Percentiles rank a stretch among this genome's conserved stretches.
These are phyloP conservation scores for Theileria sp. DNA, from an alignment of 169 alveolate genomes.

Conservation along the genomic window DNA sequence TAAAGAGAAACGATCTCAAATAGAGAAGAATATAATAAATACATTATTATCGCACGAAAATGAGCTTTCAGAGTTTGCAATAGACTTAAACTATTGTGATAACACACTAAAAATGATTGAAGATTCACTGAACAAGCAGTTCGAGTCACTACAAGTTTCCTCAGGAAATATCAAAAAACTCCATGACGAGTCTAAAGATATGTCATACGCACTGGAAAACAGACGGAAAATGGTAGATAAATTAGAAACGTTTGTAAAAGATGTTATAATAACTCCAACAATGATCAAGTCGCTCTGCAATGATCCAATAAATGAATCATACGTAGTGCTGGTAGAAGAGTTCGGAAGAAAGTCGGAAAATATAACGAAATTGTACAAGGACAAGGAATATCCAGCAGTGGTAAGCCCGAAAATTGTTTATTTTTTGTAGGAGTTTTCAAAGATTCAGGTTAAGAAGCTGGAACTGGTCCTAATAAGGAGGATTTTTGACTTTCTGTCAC, in stretches of 20 bases:
- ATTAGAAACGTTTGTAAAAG: constrained; percentile 63
- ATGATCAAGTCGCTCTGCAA: constrained; percentile 62
- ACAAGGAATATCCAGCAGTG: constrained; percentile 70
- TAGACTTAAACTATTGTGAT: constrained; percentile 66
- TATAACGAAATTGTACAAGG: constrained; percentile 58
- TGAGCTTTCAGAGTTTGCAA: constrained; percentile 55
- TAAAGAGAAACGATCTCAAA: constrained; percentile 27
- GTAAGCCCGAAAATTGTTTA: constrained; percentile 14
- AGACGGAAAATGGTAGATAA: constrained; percentile 61
- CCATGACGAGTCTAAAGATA: constrained; percentile 61
- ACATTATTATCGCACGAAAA: constrained; percentile 53
- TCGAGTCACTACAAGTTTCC: constrained; percentile 55
- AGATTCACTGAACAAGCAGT: constrained; percentile 59
- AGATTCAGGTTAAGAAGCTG: constrained; percentile 58
- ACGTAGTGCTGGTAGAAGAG: constrained; percentile 37
- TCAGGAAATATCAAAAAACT: constrained; percentile 64
- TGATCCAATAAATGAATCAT: constrained; percentile 62
- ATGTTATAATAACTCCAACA: constrained; percentile 65
- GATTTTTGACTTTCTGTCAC: constrained; percentile 53
- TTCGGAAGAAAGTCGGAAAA: constrained; percentile 60
- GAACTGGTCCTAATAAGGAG: constrained; percentile 58
- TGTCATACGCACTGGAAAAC: constrained; percentile 63
- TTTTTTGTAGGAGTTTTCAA: constrained; percentile 37
- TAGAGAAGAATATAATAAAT: constrained; percentile 62
- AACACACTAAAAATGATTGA: constrained; percentile 55